These are phyloP conservation scores for Phaffomyces antillensis DNA, from an alignment of 805 yeast genomes.

Conservation along the genomic window DNA sequence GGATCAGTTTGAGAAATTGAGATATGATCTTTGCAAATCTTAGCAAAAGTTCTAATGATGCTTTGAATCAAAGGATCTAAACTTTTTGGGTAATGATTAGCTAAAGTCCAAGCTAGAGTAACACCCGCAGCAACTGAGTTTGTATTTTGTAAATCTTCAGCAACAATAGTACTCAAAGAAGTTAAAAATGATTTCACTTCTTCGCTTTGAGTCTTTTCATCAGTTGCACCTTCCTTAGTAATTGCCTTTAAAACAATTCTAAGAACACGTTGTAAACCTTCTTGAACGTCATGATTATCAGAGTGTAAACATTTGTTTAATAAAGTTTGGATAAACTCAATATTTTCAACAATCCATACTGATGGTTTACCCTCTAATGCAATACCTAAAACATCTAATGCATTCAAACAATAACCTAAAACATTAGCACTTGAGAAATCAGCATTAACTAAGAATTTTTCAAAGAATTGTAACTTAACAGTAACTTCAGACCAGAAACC, in stretches of 20 bases:
- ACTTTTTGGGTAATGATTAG: constrained; percentile 62
- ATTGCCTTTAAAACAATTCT: constrained; percentile 63
- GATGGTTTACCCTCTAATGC: constrained; percentile 72
- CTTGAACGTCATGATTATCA: constrained; percentile 82
- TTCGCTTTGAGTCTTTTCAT: constrained; percentile 50
- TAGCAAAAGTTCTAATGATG: constrained; percentile 82
- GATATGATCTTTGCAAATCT: constrained; percentile 82
- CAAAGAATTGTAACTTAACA: constrained; percentile 83
- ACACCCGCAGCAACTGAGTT: constrained; percentile 85
- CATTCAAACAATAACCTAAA: constrained; percentile 78
- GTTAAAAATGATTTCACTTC: constrained; percentile 57
- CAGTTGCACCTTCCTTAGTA: constrained; percentile 35
- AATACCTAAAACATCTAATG: constrained; percentile 80
- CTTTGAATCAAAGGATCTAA: constrained; percentile 70
- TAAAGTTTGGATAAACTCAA: constrained; percentile 61
- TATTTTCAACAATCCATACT: constrained; percentile 71
- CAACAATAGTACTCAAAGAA: constrained; percentile 57
- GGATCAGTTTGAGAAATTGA: constrained; percentile 40
- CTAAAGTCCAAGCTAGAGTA: constrained; percentile 74
- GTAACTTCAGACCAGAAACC: constrained; percentile 82
- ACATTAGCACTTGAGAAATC: constrained; percentile 65
- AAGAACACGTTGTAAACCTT: constrained; percentile 69
- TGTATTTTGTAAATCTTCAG: constrained; percentile 68
- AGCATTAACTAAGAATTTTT: constrained; percentile 72
- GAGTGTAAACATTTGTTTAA: constrained; percentile 77